These are phyloP conservation scores for Lipomyces mesembrius DNA, from an alignment of 805 yeast species.

Conservation along the genomic window DNA sequence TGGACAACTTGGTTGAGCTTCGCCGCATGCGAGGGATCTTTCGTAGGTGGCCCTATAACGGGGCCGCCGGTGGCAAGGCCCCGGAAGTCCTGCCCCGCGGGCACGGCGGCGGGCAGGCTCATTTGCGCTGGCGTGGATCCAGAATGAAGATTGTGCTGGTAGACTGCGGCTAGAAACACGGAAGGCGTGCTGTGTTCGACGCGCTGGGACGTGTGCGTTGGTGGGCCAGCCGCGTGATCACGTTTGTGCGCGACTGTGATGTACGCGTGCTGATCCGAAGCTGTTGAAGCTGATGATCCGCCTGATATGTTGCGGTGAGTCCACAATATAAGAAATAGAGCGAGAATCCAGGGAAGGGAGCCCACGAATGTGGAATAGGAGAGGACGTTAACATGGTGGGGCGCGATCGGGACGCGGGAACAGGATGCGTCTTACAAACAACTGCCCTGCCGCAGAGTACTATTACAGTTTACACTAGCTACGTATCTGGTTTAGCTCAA, in stretches of 20 bases:
- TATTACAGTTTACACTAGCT: neutral
- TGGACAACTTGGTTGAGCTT: conserved; percentile 34
- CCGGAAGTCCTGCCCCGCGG: conserved; percentile 5
- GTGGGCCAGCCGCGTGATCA: neutral
- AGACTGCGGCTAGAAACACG: neutral
- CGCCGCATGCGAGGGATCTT: conserved; percentile 13
- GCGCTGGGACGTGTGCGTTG: neutral
- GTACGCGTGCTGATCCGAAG: neutral
- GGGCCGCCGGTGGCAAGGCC: conserved; percentile 3
- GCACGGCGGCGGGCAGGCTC: conserved; percentile 6
- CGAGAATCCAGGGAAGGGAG: neutral
- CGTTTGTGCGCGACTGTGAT: neutral
- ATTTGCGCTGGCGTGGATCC: neutral
- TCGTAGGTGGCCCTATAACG: neutral
- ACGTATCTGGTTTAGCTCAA: neutral
- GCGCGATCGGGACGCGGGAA: neutral
- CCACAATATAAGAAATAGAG: neutral
- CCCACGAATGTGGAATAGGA: neutral
- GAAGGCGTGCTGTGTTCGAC: neutral
- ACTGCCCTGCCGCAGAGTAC: neutral
- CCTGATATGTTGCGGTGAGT: neutral
- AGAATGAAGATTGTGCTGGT: conserved; percentile 8
- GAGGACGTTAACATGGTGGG: neutral
- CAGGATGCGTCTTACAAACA: neutral
- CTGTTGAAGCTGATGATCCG: neutral